These are phyloP conservation scores for Pichia nanzhaoensis DNA, from an alignment of 805 yeast genomes.

Conservation along the genomic window DNA sequence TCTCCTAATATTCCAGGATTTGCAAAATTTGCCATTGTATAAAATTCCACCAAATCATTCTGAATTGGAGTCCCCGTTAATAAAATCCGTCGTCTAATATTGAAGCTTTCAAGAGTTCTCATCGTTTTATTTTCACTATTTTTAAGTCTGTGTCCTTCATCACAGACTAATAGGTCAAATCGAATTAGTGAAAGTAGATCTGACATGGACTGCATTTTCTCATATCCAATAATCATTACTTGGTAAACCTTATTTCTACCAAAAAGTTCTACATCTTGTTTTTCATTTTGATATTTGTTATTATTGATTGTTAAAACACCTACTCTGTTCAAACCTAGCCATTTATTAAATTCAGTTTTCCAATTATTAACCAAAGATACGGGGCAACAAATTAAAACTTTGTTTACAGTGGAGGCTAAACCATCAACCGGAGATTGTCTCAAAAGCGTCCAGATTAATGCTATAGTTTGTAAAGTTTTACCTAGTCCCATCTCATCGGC, in stretches of 20 bases:
- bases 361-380: slow-evolving; percentile 85
- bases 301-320: slow-evolving; percentile 59
- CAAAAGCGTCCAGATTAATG: slow-evolving; percentile 76
- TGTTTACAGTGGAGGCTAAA: slow-evolving; percentile 34
- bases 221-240: slow-evolving; percentile 83
- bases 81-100: slow-evolving; percentile 51
- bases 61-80: slow-evolving; percentile 70
- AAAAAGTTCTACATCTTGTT: slow-evolving; percentile 51
- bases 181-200: slow-evolving; percentile 39
- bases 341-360: slow-evolving; percentile 81
- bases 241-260: slow-evolving; percentile 68
- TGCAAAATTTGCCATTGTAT: slow-evolving; percentile 69
- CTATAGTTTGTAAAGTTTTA: slow-evolving; percentile 78
- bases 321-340: slow-evolving; percentile 65
- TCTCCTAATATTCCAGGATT: slow-evolving; percentile 78
- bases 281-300: slow-evolving; percentile 47
- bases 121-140: slow-evolving; percentile 66
- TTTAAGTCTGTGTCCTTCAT: slow-evolving; percentile 92
- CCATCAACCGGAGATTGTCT: slow-evolving; percentile 50
- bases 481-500: slow-evolving; percentile 99
- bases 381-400: slow-evolving; percentile 81
- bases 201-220: slow-evolving; percentile 54
- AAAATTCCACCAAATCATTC: slow-evolving; percentile 82
- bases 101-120: slow-evolving; percentile 49
- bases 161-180: slow-evolving; percentile 77